phyloP scores from a whole-genome alignment of 208 protist species.

The Leishmania tarentolae region DNA sequence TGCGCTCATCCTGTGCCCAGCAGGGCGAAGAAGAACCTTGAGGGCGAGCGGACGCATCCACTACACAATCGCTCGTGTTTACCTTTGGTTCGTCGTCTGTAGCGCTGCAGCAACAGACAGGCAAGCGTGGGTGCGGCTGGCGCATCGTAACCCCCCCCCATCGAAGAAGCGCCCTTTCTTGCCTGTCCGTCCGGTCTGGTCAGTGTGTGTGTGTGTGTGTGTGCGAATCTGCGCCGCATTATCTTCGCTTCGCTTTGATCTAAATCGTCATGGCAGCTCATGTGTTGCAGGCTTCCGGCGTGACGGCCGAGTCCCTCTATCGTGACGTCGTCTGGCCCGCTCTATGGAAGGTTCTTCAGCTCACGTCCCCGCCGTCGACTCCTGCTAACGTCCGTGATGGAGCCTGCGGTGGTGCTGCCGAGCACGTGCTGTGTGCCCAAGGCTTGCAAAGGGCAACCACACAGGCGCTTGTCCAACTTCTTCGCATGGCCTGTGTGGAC shows the following conservation, averaged over 20 bases:
- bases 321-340: slow-evolving; percentile 22
- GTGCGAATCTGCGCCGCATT: too few relatives aligned
- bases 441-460: slow-evolving; percentile 19
- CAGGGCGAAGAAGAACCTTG: neutral
- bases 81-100: neutral
- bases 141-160: too few relatives aligned
- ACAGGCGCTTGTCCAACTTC: slow-evolving; percentile 21
- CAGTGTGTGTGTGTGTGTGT: neutral
- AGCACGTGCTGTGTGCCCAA: slow-evolving; percentile 5
- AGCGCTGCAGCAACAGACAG: neutral
- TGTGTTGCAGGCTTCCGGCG: neutral
- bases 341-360: slow-evolving; percentile 24
- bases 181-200: neutral
- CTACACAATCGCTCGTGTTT: neutral
- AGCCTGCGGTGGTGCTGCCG: neutral
- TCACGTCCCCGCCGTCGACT: neutral
- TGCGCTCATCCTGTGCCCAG: neutral
- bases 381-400: neutral
- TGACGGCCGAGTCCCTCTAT: slow-evolving; percentile 22
- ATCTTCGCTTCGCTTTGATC: neutral
- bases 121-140: neutral
- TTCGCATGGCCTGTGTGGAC: neutral
- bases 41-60: neutral
- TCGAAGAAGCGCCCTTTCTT: neutral
- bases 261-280: neutral